phyloP scores from a whole-genome alignment of 768 basidiomycete species.

The Hygrocybe coccinea region DNA sequence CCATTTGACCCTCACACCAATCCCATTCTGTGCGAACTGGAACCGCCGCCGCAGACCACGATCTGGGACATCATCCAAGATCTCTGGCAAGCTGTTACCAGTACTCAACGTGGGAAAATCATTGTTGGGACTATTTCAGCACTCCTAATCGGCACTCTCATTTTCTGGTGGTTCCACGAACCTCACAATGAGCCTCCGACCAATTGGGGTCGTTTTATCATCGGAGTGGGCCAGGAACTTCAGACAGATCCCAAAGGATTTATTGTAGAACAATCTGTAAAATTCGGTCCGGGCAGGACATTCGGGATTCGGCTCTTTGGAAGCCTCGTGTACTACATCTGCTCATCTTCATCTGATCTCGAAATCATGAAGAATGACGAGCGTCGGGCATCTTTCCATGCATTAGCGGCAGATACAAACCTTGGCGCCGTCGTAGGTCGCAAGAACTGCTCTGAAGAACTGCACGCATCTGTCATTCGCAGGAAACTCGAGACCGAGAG shows the following conservation, averaged over 20 bases:
- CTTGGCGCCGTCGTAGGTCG: background rate
- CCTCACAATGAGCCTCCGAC: background rate
- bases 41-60: background rate
- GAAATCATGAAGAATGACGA: background rate
- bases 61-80: background rate
- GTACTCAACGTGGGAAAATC: background rate
- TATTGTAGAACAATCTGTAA: background rate
- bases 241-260: background rate
- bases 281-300: background rate
- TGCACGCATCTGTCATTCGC: background rate
- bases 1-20: background rate
- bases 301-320: background rate
- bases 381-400: background rate
- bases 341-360: background rate
- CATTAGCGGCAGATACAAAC: background rate
- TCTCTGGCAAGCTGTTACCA: background rate
- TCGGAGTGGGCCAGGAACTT: background rate
- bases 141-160: background rate
- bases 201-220: background rate
- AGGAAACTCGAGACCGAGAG: background rate
- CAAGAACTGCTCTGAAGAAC: background rate
- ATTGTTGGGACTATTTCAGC: background rate
- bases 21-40: background rate
- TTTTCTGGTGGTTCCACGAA: background rate
- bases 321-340: background rate